A percentile compares a stretch with the other conserved stretches of the same genome.
phyloP scores from a whole-genome alignment of 768 basidiomycete genomes.

The Austroboletus festivus region DNA sequence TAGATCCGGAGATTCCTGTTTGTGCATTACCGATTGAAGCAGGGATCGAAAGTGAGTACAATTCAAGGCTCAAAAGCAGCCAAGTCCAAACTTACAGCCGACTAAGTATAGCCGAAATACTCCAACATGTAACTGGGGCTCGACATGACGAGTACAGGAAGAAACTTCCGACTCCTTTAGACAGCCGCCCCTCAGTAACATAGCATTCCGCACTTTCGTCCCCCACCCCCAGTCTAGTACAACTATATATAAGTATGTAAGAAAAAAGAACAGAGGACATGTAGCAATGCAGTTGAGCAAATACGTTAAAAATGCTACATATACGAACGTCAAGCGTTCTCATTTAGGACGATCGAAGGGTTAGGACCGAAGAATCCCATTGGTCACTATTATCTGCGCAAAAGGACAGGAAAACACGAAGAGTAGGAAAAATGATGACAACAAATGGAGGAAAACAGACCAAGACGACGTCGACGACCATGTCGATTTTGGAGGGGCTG shows the following conservation, averaged over 20 bases:
- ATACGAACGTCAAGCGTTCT: constrained; percentile 15
- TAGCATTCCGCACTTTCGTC: constrained; percentile 13
- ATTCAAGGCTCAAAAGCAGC: no score
- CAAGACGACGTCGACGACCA: constrained; percentile 12
- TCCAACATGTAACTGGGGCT: no score
- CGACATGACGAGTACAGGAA: no score
- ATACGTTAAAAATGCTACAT: constrained; percentile 20
- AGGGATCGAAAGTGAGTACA: no score
- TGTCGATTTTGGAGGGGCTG: constrained; percentile 18
- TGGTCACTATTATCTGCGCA: constrained; percentile 10
- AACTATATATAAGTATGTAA: constrained; percentile 11
- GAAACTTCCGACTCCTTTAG: constrained; percentile 9
- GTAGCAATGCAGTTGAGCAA: constrained; percentile 7
- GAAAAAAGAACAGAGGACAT: constrained; percentile 2
- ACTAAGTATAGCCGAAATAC: no score
- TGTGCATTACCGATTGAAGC: no score
- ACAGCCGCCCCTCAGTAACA: neutral
- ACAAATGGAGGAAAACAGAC: constrained; percentile 11
- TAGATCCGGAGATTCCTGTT: no score
- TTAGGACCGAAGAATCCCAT: constrained; percentile 4
- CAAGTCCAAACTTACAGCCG: no score
- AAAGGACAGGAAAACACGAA: neutral
- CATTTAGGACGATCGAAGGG: constrained; percentile 7
- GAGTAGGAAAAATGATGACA: constrained; percentile 17
- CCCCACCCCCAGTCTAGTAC: constrained; percentile 14